Evolutionary conservation across 1,139 yeast genomes (phyloP).

Genomic region (Diutina mesorugosa): DNA sequence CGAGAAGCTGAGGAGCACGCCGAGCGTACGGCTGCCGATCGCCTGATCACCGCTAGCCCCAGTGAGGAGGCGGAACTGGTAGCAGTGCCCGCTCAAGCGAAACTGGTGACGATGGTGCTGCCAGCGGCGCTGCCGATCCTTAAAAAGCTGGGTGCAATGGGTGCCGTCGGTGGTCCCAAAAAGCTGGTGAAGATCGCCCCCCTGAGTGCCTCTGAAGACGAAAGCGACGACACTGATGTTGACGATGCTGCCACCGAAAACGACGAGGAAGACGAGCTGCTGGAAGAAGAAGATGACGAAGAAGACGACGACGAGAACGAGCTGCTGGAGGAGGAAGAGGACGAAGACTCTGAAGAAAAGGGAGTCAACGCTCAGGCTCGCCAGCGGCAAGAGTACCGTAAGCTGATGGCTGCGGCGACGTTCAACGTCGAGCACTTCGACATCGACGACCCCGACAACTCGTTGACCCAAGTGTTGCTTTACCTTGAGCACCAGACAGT

Average conservation of each 20-base stretch:
- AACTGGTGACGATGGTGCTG: not conserved
- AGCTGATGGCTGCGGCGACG: constrained; percentile 40
- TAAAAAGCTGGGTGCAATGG: not conserved
- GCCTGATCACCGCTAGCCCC: not conserved
- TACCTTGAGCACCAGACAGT: constrained; percentile 92
- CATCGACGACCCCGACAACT: constrained; percentile 77
- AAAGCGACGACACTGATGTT: not conserved
- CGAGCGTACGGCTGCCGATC: not conserved
- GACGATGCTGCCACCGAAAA: not conserved
- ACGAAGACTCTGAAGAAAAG: not conserved
- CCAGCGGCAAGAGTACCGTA: constrained; percentile 11
- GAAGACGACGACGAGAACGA: not conserved
- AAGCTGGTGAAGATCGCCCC: not conserved
- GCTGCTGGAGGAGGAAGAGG: not conserved
- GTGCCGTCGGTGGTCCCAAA: not conserved
- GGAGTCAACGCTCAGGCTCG: not conserved
- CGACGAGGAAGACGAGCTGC: constrained; percentile 3
- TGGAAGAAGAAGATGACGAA: constrained; percentile 13
- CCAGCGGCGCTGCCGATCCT: not conserved
- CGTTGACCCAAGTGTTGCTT: constrained; percentile 69
- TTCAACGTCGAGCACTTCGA: constrained; percentile 67
- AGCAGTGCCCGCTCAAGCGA: not conserved
- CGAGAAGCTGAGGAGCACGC: not conserved
- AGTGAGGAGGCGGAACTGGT: not conserved
- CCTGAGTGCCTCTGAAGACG: not conserved